Evolutionary conservation across 129 eudicot species (phyloP).

Genomic region (Centella asiatica): DNA sequence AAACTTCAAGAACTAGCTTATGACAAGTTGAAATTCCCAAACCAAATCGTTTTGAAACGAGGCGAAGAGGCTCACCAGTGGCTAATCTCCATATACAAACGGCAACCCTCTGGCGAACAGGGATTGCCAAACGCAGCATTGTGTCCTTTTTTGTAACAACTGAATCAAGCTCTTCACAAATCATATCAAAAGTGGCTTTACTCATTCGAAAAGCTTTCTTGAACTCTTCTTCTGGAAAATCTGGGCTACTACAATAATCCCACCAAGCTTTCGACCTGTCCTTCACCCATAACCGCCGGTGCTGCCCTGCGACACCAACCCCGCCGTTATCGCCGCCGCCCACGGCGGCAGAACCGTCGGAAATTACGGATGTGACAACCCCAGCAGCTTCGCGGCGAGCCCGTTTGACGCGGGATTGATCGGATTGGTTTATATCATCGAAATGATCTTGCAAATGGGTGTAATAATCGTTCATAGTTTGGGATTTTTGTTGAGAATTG

Average conservation of each 20-base stretch:
- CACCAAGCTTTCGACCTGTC: slow-evolving; percentile 75
- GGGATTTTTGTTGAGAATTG: background rate
- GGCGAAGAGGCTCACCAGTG: background rate
- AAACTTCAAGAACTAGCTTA: slow-evolving; percentile 52
- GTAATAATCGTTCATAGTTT: background rate
- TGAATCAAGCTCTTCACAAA: background rate
- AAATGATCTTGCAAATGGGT: background rate
- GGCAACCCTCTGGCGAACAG: background rate
- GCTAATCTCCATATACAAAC: background rate
- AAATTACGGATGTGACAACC: background rate
- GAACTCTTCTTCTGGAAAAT: background rate
- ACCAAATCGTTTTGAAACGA: background rate
- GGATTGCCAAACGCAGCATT: background rate
- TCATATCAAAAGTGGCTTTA: background rate
- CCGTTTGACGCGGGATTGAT: background rate
- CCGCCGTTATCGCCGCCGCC: slow-evolving; percentile 14
- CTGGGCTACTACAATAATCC: slow-evolving; percentile 41
- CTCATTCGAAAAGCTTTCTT: background rate
- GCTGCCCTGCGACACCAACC: slow-evolving; percentile 10
- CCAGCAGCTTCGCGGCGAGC: slow-evolving; percentile 1
- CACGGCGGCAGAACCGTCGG: background rate
- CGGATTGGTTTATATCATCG: background rate
- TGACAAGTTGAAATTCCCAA: background rate
- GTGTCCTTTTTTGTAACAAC: background rate
- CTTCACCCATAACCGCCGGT: slow-evolving; percentile 69